Base-by-base conservation (phyloP, 2,329 filamentous ascomycete genomes). In the Cladophialophora yegresii region DNA sequence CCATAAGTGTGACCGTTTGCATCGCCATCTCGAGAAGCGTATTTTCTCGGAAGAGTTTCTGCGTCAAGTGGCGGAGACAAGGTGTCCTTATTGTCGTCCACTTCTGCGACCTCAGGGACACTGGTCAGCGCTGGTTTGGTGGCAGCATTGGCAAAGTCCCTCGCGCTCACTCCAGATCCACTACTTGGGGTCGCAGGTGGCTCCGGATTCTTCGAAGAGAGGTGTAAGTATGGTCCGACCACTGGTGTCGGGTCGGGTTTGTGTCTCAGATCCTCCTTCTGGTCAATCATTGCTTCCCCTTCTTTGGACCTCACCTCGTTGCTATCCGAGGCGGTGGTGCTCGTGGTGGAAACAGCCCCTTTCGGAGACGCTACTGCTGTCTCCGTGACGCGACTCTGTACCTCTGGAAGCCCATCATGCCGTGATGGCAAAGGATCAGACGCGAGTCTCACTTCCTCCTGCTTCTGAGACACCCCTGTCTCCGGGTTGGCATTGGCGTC, bases 91-190 rank as follows among this genome's bases (percentile, higher is more conserved):
- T 55, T 32, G n/a, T 40, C 45, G 22, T 53, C 56, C 13, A 54
- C 30, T 53, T 67, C 65, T 54, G 56, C 20, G 40, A 57, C 62
- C 62, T 69, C 59, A 16, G 61, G 61, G 3, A 62, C 64, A 62
- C 59, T 67, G 16, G 55, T 62, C 22, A 69, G 57, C 10, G 49
- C 26, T 36, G 58, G 36, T 54, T 65, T 70, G 56, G 55, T 54
- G 26, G 65, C 61, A 23, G 57, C 33, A 28, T 45, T 57, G 12
- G 68, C 68, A 58, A 71, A 71, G 57, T 71, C 69, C 47, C 69
- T 60, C 4, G 67, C 58, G 20, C 40, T 67, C 32, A 71, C 63
- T 12, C 67, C 67, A 23, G 54, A 64, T 22, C 53, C 16, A 30
- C 30, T 43, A 54, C 54, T 62, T n/a, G 64, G 28, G 54, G 64